Conservation (phyloP, 2,329 filamentous ascomycete genomes). For the Chrysoporthe puriensis region DNA sequence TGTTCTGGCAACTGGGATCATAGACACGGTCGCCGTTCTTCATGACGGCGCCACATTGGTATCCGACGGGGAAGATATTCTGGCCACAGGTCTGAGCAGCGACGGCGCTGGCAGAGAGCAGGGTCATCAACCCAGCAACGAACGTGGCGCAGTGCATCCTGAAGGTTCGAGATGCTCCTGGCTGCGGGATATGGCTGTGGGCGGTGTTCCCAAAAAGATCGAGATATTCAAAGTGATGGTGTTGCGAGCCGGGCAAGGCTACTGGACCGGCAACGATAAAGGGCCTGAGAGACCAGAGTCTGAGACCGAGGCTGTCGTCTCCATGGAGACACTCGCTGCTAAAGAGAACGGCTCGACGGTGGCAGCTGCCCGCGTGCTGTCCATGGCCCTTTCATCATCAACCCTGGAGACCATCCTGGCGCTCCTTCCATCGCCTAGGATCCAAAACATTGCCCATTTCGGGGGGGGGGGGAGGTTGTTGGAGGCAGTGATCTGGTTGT, state of each 20-base stretch:
- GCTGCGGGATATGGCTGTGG: not conserved
- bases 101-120: slow-evolving; percentile 7
- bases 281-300: not conserved
- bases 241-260: not conserved
- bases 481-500: no score
- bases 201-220: not conserved
- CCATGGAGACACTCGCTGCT: not conserved
- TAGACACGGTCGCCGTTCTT: slow-evolving; percentile 3
- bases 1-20: slow-evolving; percentile 11
- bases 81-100: not conserved
- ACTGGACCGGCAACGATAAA: not conserved
- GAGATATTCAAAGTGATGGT: not conserved
- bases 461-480: not conserved
- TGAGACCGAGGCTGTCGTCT: not conserved
- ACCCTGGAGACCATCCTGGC: not conserved
- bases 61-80: not conserved
- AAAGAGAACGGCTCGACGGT: not conserved
- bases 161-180: not conserved
- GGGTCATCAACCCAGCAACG: not conserved
- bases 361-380: not conserved
- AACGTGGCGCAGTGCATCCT: not conserved
- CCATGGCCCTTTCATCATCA: not conserved
- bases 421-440: not conserved
- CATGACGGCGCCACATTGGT: not conserved
- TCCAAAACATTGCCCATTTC: not conserved